Conservation (phyloP, 352 stramenopile species). For the Elongisporangium undulatum region DNA sequence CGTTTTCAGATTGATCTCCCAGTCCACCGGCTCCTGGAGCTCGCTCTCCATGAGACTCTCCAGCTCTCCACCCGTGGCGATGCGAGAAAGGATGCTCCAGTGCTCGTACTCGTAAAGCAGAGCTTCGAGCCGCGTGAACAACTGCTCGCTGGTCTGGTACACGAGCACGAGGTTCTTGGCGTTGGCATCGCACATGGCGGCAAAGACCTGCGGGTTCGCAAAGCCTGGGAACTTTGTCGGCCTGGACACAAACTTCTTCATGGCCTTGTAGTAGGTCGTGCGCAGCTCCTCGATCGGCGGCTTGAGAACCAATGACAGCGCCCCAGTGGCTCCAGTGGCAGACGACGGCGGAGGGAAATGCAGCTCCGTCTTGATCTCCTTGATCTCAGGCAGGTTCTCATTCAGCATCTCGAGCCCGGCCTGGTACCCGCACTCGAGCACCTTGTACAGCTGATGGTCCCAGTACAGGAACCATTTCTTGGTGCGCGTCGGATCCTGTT, state of each 20-base stretch:
- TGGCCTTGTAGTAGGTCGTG: conserved; percentile 92
- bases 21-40: conserved; percentile 68
- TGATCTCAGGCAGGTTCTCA: conserved; percentile 90
- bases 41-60: conserved; percentile 78
- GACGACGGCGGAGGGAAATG: conserved; percentile 39
- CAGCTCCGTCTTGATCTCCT: conserved; percentile 77
- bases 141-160: conserved; percentile 88
- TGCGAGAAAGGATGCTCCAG: conserved; percentile 61
- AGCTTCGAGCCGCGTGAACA: conserved; percentile 83
- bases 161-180: conserved; percentile 82
- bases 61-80: conserved; percentile 41
- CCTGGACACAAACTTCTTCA: conserved; percentile 94
- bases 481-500: conserved; percentile 79
- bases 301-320: conserved; percentile 73
- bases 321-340: background rate
- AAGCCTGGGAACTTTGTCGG: conserved; percentile 89
- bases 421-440: conserved; percentile 91
- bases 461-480: conserved; percentile 91
- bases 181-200: conserved; percentile 88
- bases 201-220: conserved; percentile 82
- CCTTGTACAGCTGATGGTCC: conserved; percentile 96
- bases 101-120: conserved; percentile 77
- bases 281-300: conserved; percentile 91
- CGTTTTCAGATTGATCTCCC: conserved; percentile 90
- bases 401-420: conserved; percentile 94